Evolutionary conservation across 371 early-diverging fungal genomes (phyloP), one percentile per base, ranked within the genome.

Genomic region (Sporodiniella umbellata): DNA sequence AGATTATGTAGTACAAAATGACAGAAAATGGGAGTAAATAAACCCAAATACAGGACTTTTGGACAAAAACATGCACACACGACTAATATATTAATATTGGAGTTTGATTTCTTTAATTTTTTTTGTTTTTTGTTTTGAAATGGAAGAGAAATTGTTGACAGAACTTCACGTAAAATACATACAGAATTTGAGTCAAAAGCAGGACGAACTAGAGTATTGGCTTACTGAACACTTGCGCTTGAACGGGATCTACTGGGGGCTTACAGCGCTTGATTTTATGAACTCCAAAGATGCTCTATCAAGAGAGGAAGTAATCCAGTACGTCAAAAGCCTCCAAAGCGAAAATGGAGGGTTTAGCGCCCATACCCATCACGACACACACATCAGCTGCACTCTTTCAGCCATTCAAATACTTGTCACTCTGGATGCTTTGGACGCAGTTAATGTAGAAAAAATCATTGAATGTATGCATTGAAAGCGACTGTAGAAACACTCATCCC

Each of bases 161-260:
- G 51, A 62, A 37, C 75, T 80, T 26, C 94, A 94, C 56, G 87
- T 92, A 33, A 79, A 85, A 64, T 94, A 86, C 60, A 88, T 94
- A 26, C 74, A 86, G 45, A 78, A 76, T 5, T 74, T 94, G 4
- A 89, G 92, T 74, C 83, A 80, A 31, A 51, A 85, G 65, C 84
- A 90, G 50, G 88, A 94, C 45, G 85, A 83, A 39, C 77, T 98
- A 4, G 95, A 95, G 54, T 98, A 96, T 68, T 93, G 93, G 94
- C 60, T 92, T 42, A 84, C 93, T 0, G 95, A 93, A 54, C 96
- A 97, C 53, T 70, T 98, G 18, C 85, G 94, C 1, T 62, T 98
- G 17, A 95, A 87, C 49, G 95, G 95, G 19, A 75, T 96, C 11
- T 97, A 97, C 68, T 97, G 99, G 99, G 96, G 93, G 0, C 57